phyloP scores from a whole-genome alignment of 2,329 filamentous ascomycete species.

The Colletotrichum trifolii region DNA sequence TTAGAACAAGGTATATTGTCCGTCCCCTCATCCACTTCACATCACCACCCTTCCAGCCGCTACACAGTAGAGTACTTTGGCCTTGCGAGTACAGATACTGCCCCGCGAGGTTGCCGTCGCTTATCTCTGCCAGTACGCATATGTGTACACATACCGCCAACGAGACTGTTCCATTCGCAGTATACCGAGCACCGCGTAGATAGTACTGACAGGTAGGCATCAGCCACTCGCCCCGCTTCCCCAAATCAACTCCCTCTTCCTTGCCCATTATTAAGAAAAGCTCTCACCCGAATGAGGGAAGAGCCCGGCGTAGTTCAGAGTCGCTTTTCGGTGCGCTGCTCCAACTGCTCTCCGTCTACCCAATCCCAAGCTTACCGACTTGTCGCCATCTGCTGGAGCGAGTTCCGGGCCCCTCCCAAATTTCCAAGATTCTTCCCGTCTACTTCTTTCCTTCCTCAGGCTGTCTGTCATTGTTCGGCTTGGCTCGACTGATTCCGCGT shows the following conservation, averaged over 20 bases:
- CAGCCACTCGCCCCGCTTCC: slow-evolving; percentile 36
- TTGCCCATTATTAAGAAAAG: slow-evolving; percentile 35
- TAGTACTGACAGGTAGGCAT: background rate
- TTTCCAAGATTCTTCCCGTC: background rate
- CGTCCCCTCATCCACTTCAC: too few species aligned
- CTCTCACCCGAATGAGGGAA: slow-evolving; percentile 35
- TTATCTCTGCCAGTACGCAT: too few species aligned
- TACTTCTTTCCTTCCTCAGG: background rate
- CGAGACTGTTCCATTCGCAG: too few species aligned
- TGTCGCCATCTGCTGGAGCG: background rate
- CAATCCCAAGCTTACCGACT: background rate
- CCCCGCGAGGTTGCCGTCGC: too few species aligned
- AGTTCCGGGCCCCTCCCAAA: background rate
- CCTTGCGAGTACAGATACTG: too few species aligned
- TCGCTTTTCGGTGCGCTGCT: slow-evolving; percentile 20
- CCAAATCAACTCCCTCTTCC: slow-evolving; percentile 31
- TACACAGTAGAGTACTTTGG: too few species aligned
- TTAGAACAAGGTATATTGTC: too few species aligned
- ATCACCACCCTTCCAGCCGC: too few species aligned
- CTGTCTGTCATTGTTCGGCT: background rate
- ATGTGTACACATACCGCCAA: too few species aligned
- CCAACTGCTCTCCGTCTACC: slow-evolving; percentile 17
- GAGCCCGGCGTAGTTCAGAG: slow-evolving; percentile 11
- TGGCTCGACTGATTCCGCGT: background rate
- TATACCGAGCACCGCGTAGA: too few species aligned